Evolutionary conservation across 2,329 filamentous ascomycete species (phyloP), one percentile per base, ranked within the genome.

Genomic region (Karstenula rhodostoma): DNA sequence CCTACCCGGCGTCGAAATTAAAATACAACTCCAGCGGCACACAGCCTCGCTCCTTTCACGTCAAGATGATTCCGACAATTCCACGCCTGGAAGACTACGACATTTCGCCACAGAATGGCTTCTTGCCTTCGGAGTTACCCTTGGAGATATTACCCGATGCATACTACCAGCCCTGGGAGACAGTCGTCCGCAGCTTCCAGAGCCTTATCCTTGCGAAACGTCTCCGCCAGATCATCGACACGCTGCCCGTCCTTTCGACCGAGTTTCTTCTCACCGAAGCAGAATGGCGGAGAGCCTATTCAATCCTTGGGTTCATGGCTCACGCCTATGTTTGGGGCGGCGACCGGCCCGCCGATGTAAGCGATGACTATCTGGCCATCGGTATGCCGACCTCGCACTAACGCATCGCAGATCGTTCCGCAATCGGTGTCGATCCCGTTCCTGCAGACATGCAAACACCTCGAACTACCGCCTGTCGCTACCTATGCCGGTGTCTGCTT

Each of bases 81-180:
- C 81, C 81, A 56, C 73, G 72, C 47, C 82, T 93, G 60, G 84
- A 86, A 77, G 90, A 95, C 78, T 96, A 96, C 80, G 92, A 89
- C 78, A 86, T 93, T 75, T 92, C 90, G 67, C 85, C 91, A 67
- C 82, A 88, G 59, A 88, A 93, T 80, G 95, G 95, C 72, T 99
- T 99, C 81, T 87, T 99, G 56, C 93, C 95, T 1, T 84, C 91
- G 63, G 88, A 92, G 65, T 81, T 91, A 37, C 95, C 95, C 44
- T 83, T 98, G 64, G 89, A 92, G 63, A 83, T 87, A 57, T 87
- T 99, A 15, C 91, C 93, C 10, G 91, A 97, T 73, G 87, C 90
- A 2, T 98, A 97, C 82, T 99, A 98, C 80, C 89, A 91, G 78
- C 92, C 93, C 74, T 99, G 95, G 95, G 95, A 99, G 80, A 87